Percentiles rank a stretch among this genome's conserved stretches.
phyloP scores from a whole-genome alignment of 371 early-diverging fungal genomes.

The Circinella umbellata region DNA sequence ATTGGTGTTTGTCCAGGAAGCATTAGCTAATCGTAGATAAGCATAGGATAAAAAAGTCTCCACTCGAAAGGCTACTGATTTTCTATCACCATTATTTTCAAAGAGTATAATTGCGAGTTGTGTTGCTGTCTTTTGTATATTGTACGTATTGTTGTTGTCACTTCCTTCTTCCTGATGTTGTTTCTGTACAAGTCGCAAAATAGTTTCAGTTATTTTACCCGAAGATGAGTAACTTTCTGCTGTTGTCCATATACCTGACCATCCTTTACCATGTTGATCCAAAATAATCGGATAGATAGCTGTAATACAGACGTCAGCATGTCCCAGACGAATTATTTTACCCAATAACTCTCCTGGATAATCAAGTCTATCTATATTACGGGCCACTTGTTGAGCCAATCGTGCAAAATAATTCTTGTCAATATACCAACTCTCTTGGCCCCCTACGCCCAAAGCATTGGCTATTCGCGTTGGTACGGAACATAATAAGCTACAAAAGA shows the following conservation, averaged over 20 bases:
- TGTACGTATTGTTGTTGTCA: neutral
- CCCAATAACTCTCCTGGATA: slow-evolving; percentile 28
- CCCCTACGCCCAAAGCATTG: slow-evolving; percentile 33
- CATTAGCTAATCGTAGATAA: slow-evolving; percentile 1
- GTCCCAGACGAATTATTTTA: slow-evolving; percentile 40
- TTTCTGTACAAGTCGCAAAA: slow-evolving; percentile 4
- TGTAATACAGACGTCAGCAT: slow-evolving; percentile 27
- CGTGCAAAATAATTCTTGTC: slow-evolving; percentile 20
- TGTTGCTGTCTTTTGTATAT: neutral
- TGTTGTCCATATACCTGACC: slow-evolving; percentile 1
- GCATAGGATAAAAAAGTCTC: neutral
- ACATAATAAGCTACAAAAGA: slow-evolving; percentile 34
- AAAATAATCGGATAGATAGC: slow-evolving; percentile 27
- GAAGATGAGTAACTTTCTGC: neutral
- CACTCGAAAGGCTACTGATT: neutral
- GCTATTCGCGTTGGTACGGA: slow-evolving; percentile 36
- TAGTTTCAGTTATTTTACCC: slow-evolving; percentile 2
- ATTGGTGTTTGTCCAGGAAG: neutral
- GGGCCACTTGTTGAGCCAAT: slow-evolving; percentile 15
- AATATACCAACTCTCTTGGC: slow-evolving; percentile 19
- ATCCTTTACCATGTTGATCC: slow-evolving; percentile 1
- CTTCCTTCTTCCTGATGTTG: neutral
- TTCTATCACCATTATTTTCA: neutral
- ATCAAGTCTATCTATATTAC: neutral
- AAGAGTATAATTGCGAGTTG: neutral